Base-by-base conservation (phyloP, 2,329 filamentous ascomycete species). In the Pseudopyricularia cyperi region DNA sequence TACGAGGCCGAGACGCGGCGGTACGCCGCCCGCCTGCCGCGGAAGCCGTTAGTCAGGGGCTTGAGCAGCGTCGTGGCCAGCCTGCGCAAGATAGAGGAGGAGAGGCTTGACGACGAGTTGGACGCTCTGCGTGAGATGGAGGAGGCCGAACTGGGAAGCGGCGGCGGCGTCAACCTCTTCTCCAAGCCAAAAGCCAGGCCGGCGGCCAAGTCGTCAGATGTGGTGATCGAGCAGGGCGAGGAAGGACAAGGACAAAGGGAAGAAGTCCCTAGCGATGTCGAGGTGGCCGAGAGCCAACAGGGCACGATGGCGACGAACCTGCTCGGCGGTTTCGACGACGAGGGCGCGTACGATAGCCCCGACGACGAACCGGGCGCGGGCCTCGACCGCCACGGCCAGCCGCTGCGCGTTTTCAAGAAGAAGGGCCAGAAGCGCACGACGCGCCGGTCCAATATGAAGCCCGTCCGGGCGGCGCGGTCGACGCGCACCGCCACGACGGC, bases 391-490 rank as follows among this genome's bases (percentile, higher is more conserved):
- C 68, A 80, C 58, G 80, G 80, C 2, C 72, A 77, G 55, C 81
- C 81, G 2, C 63, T 81, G 35, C 78, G 74, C 52, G 66, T 79
- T 1, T 91, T 77, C 71, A 91, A 90, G 73, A 93, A 93, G 76
- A 87, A 87, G 70, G 87, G 86, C 0, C 77, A 87, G 63, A 93
- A 93, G 71, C 75, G 87, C 55, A 88, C 86, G 52, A 91, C 87
- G 3, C 74, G 82, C 55, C 71, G 75, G 48, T 74, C 78, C 52
- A 89, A 82, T 54, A 87, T 85, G 70, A 73, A 69, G 55, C 79
- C 79, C 2, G 74, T 67, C 1, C 63, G 70, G 52, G 62, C 64
- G 7, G 76, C 74, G 60, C 73, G 80, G 35, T 72, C 75, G 22
- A 56, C 64, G 15, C 61, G 15, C 26, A 48, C 28, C 14, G 8